Evolutionary conservation across 257 asterid species (phyloP).

Genomic region (Gardenia jasminoides): DNA sequence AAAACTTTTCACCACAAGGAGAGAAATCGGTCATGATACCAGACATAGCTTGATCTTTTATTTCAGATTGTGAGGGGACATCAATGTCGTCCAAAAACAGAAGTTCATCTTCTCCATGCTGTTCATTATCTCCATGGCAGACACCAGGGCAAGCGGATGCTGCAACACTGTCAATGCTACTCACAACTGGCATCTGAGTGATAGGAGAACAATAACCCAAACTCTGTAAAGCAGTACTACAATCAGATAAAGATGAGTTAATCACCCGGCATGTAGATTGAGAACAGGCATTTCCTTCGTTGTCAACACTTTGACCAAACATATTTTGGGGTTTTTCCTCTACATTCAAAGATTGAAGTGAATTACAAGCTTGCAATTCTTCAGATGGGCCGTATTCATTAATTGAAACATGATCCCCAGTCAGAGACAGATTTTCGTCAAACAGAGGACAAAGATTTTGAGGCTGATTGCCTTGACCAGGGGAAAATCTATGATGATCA

Average conservation of each 20-base stretch:
- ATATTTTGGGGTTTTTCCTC: constrained; percentile 14
- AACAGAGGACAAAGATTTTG: constrained; percentile 23
- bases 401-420: constrained; percentile 18
- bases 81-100: constrained; percentile 21
- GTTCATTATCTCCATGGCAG: constrained; percentile 36
- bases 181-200: constrained; percentile 43
- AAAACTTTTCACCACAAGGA: constrained; percentile 39
- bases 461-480: constrained; percentile 19
- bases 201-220: constrained; percentile 37
- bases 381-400: constrained; percentile 27
- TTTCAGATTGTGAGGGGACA: constrained; percentile 22
- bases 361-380: constrained; percentile 26
- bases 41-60: constrained; percentile 26
- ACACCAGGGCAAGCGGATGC: constrained; percentile 25
- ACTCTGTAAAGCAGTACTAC: constrained; percentile 36
- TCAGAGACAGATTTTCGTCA: constrained; percentile 26
- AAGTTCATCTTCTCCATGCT: constrained; percentile 19
- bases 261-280: constrained; percentile 29
- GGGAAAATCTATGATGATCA: constrained; percentile 24
- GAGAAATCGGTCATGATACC: constrained; percentile 27
- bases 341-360: constrained; percentile 37
- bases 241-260: constrained; percentile 16
- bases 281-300: constrained; percentile 28
- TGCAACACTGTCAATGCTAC: constrained; percentile 24
- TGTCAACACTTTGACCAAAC: constrained; percentile 17